Percentiles rank a stretch among this genome's conserved stretches.
Conservation (phyloP, 306 rosid genomes). For the Castanea sativa region DNA sequence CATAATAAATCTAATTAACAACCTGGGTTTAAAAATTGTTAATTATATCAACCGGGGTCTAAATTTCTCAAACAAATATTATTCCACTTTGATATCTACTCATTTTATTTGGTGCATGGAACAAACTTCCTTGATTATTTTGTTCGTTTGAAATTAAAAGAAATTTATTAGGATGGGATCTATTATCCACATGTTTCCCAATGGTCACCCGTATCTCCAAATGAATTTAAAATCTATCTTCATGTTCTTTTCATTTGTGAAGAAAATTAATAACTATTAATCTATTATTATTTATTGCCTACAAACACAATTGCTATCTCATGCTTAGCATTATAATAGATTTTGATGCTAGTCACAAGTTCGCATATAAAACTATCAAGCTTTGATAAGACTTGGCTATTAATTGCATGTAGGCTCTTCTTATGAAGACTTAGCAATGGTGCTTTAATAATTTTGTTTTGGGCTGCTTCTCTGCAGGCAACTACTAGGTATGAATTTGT, state of each 20-base stretch:
- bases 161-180: not conserved
- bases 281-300: not conserved
- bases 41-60: no score
- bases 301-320: no score
- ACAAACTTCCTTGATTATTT: not conserved
- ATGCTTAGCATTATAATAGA: not conserved
- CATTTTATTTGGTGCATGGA: not conserved
- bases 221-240: constrained; percentile 2
- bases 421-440: constrained; percentile 3
- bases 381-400: constrained; percentile 8
- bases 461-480: constrained; percentile 54
- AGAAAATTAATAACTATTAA: not conserved
- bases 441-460: constrained; percentile 6
- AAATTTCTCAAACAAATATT: no score
- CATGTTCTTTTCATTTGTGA: constrained; percentile 14
- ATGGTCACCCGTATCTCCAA: not conserved
- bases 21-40: no score
- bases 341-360: not conserved
- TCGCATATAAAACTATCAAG: not conserved
- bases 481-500: constrained; percentile 52
- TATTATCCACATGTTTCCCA: not conserved
- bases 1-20: no score
- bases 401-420: constrained; percentile 13
- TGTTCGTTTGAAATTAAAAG: not conserved
- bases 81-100: not conserved